phyloP scores from a whole-genome alignment of 768 basidiomycete species.

The Sistotremastrum suecicum region DNA sequence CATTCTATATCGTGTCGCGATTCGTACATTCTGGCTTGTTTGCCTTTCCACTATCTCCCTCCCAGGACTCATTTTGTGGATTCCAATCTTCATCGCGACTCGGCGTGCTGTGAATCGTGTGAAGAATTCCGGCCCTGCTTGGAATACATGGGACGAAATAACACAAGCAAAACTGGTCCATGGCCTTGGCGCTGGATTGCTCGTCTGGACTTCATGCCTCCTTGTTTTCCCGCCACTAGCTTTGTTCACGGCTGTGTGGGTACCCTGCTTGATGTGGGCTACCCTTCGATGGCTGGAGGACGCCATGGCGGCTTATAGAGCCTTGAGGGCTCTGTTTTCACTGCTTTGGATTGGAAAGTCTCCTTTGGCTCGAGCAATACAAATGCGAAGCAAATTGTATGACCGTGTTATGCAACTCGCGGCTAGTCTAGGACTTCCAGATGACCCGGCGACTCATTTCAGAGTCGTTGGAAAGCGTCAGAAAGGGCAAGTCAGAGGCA shows the following conservation, averaged over 20 bases:
- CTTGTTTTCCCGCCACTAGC: slow-evolving; percentile 51
- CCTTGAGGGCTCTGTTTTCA: slow-evolving; percentile 45
- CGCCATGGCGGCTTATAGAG: slow-evolving; percentile 64
- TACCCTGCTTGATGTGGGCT: slow-evolving; percentile 81
- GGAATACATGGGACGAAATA: slow-evolving; percentile 83
- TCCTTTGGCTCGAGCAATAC: slow-evolving; percentile 39
- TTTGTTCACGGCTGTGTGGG: slow-evolving; percentile 37
- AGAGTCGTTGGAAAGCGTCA: slow-evolving; percentile 41
- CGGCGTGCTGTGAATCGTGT: slow-evolving; percentile 59
- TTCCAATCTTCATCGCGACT: slow-evolving; percentile 61
- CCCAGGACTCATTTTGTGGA: slow-evolving; percentile 72
- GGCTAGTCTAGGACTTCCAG: slow-evolving; percentile 45
- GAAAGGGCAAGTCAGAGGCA: slow-evolving; percentile 53
- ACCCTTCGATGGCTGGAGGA: slow-evolving; percentile 82
- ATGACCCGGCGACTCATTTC: slow-evolving; percentile 57
- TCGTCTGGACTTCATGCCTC: slow-evolving; percentile 45
- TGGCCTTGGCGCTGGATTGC: slow-evolving; percentile 58
- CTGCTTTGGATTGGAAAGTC: slow-evolving; percentile 48
- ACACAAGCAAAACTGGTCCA: slow-evolving; percentile 82
- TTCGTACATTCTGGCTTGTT: slow-evolving; percentile 51
- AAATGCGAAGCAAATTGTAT: slow-evolving; percentile 42
- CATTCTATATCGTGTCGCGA: slow-evolving; percentile 47
- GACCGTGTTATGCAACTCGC: slow-evolving; percentile 56
- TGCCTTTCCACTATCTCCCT: slow-evolving; percentile 51
- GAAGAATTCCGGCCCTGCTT: slow-evolving; percentile 69